Evolutionary conservation across 2,329 filamentous ascomycete genomes (phyloP).

Genomic region (Fusarium sulawesiense): DNA sequence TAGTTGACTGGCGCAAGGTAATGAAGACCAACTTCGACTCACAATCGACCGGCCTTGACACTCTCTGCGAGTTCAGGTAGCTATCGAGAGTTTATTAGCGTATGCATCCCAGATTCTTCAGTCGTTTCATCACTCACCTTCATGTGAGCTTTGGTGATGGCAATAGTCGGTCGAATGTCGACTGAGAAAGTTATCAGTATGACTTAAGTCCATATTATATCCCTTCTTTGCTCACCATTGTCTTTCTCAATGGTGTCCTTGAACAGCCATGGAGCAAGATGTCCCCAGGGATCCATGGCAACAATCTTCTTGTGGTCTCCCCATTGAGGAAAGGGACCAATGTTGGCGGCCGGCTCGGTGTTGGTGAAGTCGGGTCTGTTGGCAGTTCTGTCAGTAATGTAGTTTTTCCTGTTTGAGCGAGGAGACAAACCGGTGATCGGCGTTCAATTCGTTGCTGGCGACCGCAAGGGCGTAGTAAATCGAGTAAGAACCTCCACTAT

Average conservation of each 20-base stretch:
- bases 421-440: slow-evolving; percentile 74
- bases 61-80: slow-evolving; percentile 94
- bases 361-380: slow-evolving; percentile 71
- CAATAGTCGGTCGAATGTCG: slow-evolving; percentile 90
- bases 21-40: slow-evolving; percentile 22
- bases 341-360: slow-evolving; percentile 89
- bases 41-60: slow-evolving; percentile 81
- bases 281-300: slow-evolving; percentile 95
- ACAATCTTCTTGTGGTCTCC: slow-evolving; percentile 92
- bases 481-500: slow-evolving; percentile 86
- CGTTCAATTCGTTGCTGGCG: slow-evolving; percentile 87
- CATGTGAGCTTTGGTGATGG: slow-evolving; percentile 93
- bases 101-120: neutral
- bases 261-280: slow-evolving; percentile 86
- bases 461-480: slow-evolving; percentile 96
- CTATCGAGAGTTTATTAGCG: slow-evolving; percentile 47
- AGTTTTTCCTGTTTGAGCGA: neutral
- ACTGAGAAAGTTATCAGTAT: slow-evolving; percentile 56
- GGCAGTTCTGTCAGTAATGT: slow-evolving; percentile 2
- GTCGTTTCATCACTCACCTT: slow-evolving; percentile 60
- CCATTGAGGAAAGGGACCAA: slow-evolving; percentile 93
- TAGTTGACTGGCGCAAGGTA: slow-evolving; percentile 12
- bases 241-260: slow-evolving; percentile 82
- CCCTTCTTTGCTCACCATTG: slow-evolving; percentile 59
- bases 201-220: neutral